phyloP scores from a whole-genome alignment of 2,329 filamentous ascomycete genomes.

The Neofusicoccum ribis region DNA sequence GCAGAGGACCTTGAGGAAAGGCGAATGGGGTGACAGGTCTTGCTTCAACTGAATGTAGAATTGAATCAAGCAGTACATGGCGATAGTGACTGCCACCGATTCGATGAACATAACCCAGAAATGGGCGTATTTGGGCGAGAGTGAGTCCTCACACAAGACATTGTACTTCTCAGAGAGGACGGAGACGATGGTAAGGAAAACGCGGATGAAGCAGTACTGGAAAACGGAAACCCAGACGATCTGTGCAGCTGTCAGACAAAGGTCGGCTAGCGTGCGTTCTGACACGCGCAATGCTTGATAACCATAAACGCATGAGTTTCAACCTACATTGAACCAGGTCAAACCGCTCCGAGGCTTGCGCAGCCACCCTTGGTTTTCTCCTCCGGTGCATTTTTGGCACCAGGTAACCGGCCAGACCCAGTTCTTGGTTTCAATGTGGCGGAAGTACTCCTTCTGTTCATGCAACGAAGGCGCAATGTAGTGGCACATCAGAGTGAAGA shows the following conservation, averaged over 20 bases:
- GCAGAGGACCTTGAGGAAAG: conserved; percentile 78
- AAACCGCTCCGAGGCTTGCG: conserved; percentile 76
- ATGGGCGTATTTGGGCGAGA: conserved; percentile 77
- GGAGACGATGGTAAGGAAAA: conserved; percentile 76
- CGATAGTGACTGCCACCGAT: conserved; percentile 70
- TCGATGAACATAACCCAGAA: conserved; percentile 79
- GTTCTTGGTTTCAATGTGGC: conserved; percentile 63
- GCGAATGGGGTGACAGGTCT: conserved; percentile 67
- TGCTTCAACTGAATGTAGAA: conserved; percentile 77
- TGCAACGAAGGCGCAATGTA: conserved; percentile 78
- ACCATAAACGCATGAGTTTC: background rate
- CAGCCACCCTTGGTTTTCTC: conserved; percentile 64
- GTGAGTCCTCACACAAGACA: conserved; percentile 75
- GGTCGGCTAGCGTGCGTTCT: background rate
- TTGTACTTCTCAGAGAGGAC: conserved; percentile 69
- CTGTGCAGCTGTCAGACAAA: conserved; percentile 29
- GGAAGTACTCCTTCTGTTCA: conserved; percentile 79
- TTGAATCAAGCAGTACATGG: conserved; percentile 87
- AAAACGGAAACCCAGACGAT: conserved; percentile 80
- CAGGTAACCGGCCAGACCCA: conserved; percentile 77
- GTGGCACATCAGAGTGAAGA: conserved; percentile 80
- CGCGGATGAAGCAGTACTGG: conserved; percentile 81
- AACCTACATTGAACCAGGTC: conserved; percentile 79
- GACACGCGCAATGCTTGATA: background rate
- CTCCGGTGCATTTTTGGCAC: conserved; percentile 69